Conservation (phyloP, 2,329 filamentous ascomycete genomes). For the Diaporthe sp. region DNA sequence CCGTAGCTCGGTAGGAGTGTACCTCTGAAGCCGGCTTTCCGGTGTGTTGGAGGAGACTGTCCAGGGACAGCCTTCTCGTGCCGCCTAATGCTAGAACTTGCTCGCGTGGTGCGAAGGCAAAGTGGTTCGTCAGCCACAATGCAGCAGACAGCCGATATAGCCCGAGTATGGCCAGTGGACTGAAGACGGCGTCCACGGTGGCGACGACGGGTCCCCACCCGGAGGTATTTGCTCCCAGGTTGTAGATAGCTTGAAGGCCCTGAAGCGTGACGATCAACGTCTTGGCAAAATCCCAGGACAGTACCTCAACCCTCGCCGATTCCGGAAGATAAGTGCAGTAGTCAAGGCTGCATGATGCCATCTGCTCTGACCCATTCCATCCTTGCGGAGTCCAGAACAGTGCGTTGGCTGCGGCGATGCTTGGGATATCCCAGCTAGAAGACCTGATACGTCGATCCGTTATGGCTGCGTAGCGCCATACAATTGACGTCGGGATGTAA, state of each 20-base stretch:
- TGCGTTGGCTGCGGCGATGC: neutral
- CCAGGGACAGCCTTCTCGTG: neutral
- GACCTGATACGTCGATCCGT: neutral
- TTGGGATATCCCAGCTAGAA: neutral
- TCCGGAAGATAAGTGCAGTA: conserved; percentile 5
- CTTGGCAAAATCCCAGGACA: conserved; percentile 8
- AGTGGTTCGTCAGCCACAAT: neutral
- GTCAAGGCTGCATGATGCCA: neutral
- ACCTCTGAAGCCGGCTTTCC: neutral
- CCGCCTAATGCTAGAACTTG: neutral
- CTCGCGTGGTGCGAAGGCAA: neutral
- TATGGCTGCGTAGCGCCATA: conserved; percentile 17
- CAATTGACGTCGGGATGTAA: neutral
- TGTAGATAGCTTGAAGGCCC: neutral
- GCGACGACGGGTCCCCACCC: neutral
- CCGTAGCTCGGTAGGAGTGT: neutral
- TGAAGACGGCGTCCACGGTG: neutral
- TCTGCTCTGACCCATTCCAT: neutral
- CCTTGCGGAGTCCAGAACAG: neutral
- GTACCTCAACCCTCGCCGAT: neutral
- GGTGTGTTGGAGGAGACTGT: neutral
- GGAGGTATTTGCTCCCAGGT: neutral
- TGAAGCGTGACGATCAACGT: neutral
- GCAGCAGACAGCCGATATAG: neutral
- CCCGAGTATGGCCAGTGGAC: neutral